Evolutionary conservation across 495 filamentous ascomycete genomes (phyloP).

Genomic region (Trichoderma asperelloides): DNA sequence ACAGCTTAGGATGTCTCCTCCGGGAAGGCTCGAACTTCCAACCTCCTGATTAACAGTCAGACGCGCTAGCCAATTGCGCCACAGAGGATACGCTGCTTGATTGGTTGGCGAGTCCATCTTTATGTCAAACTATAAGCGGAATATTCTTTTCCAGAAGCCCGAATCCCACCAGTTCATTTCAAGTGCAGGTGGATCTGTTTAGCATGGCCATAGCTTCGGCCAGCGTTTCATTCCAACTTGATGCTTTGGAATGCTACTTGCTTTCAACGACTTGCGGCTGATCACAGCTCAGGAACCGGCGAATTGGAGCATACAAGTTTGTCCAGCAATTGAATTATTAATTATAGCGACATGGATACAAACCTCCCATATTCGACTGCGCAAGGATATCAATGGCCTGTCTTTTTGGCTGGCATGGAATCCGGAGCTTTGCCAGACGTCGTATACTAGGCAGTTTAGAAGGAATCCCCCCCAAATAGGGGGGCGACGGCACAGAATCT

Average conservation of each 20-base stretch:
- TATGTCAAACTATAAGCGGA: not conserved
- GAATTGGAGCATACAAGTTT: no score
- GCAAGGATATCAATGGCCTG: no score
- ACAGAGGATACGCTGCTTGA: slow-evolving; percentile 2
- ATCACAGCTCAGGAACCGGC: no score
- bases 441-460: not conserved
- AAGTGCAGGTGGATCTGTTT: not conserved
- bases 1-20: not conserved
- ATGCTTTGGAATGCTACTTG: not conserved
- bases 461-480: not conserved
- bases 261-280: no score
- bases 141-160: not conserved
- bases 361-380: no score
- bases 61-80: slow-evolving; percentile 8
- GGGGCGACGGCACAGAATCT: not conserved
- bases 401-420: not conserved
- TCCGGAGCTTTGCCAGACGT: no score
- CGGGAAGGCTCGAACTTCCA: slow-evolving; percentile 8
- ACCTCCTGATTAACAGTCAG: slow-evolving; percentile 9
- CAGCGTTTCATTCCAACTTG: not conserved
- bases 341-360: no score
- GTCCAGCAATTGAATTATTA: no score
- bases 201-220: not conserved
- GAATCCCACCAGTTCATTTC: no score
- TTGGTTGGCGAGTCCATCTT: not conserved